Percentiles rank a stretch among this genome's conserved stretches.
phyloP scores from a whole-genome alignment of 2,329 filamentous ascomycete genomes.

The Fusarium phyllophilum region DNA sequence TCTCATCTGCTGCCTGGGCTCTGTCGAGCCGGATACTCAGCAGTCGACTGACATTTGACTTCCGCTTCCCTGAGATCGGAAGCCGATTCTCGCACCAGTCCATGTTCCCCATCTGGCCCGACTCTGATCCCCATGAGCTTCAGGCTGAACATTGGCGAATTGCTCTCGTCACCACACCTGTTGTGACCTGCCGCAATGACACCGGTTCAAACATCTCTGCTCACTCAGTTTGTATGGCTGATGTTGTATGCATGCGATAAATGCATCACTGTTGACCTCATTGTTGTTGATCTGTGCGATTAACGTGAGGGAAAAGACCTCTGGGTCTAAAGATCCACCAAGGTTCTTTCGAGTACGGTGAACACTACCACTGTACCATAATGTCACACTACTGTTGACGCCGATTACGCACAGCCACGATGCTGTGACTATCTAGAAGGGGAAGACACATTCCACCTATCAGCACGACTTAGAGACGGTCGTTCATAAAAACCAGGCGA shows the following conservation, averaged over 20 bases:
- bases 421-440: not conserved
- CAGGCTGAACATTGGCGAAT: constrained; percentile 63
- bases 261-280: not conserved
- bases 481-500: not conserved
- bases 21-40: constrained; percentile 60
- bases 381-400: constrained; percentile 13
- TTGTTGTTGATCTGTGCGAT: not conserved
- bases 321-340: not conserved
- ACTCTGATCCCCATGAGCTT: constrained; percentile 53
- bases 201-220: constrained; percentile 56
- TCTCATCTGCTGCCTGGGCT: constrained; percentile 56
- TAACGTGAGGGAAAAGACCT: not conserved
- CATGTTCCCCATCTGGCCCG: constrained; percentile 59
- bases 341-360: constrained; percentile 15
- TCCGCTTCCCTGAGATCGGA: constrained; percentile 62
- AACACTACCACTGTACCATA: constrained; percentile 5
- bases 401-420: not conserved
- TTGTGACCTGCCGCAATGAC: constrained; percentile 65
- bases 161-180: constrained; percentile 64
- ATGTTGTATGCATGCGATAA: constrained; percentile 61
- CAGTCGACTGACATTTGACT: constrained; percentile 56
- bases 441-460: constrained; percentile 2
- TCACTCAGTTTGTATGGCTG: constrained; percentile 57
- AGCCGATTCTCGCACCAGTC: constrained; percentile 59
- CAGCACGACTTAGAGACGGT: not conserved